Evolutionary conservation across 371 early-diverging fungal genomes (phyloP).

Genomic region (Mucor saturninus): DNA sequence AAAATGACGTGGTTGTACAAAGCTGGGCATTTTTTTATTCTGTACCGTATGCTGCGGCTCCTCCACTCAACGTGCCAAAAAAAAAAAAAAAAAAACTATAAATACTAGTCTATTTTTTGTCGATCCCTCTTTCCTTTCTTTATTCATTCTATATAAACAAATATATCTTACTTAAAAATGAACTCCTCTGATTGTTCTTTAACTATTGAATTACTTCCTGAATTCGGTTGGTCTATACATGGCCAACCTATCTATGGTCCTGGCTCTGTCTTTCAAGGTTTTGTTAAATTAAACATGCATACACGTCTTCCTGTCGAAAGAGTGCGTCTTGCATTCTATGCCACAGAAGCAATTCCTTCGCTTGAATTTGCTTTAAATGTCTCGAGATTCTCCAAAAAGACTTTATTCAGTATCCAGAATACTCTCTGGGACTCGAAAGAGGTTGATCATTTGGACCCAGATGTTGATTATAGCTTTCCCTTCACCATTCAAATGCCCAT

Average conservation of each 20-base stretch:
- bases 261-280: constrained; percentile 40
- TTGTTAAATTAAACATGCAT: constrained; percentile 17
- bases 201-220: constrained; percentile 24
- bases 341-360: constrained; percentile 21
- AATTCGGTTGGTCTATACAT: constrained; percentile 33
- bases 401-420: constrained; percentile 15
- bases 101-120: neutral
- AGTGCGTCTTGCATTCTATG: constrained; percentile 23
- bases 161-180: constrained; percentile 2
- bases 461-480: constrained; percentile 6
- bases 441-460: neutral
- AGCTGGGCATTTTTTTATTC: neutral
- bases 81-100: neutral
- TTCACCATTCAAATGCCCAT: constrained; percentile 32
- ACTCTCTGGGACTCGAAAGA: constrained; percentile 13
- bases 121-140: constrained; percentile 7
- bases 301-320: constrained; percentile 3
- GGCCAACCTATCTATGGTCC: constrained; percentile 27
- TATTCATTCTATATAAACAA: neutral
- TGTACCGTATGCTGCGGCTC: neutral
- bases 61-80: too few species aligned
- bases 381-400: constrained; percentile 1
- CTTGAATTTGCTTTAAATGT: constrained; percentile 13
- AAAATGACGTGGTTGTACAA: neutral
- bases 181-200: constrained; percentile 11